These are phyloP conservation scores for Amanita subjunquillea DNA, from an alignment of 768 basidiomycete species.

Conservation along the genomic window DNA sequence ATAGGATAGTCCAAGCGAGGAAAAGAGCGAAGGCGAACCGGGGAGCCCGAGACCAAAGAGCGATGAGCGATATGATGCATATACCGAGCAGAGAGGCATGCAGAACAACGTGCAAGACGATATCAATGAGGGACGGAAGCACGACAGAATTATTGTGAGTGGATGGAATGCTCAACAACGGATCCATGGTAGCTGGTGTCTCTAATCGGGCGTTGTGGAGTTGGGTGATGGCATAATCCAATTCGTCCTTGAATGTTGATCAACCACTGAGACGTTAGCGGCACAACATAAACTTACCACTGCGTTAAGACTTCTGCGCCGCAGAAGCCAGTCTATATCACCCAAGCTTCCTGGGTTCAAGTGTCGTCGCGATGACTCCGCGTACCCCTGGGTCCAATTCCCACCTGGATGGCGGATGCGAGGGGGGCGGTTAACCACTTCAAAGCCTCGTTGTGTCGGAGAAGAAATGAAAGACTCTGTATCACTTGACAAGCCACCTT, in stretches of 20 bases:
- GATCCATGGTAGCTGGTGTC: slow-evolving; percentile 44
- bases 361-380: slow-evolving; percentile 6
- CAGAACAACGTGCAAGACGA: slow-evolving; percentile 21
- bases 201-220: slow-evolving; percentile 35
- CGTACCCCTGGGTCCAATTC: slow-evolving; percentile 16
- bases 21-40: slow-evolving; percentile 52
- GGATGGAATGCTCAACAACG: slow-evolving; percentile 1
- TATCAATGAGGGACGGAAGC: background rate
- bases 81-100: slow-evolving; percentile 52
- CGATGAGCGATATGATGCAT: slow-evolving; percentile 43
- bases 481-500: slow-evolving; percentile 35
- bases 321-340: slow-evolving; percentile 72
- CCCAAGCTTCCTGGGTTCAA: slow-evolving; percentile 43
- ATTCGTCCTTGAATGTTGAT: slow-evolving; percentile 45
- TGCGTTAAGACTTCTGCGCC: slow-evolving; percentile 59
- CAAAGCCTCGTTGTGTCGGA: slow-evolving; percentile 31
- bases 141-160: slow-evolving; percentile 14
- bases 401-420: slow-evolving; percentile 23
- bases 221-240: slow-evolving; percentile 60
- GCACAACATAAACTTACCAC: slow-evolving; percentile 38
- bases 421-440: slow-evolving; percentile 40
- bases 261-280: slow-evolving; percentile 1
- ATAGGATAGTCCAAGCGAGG: slow-evolving; percentile 47
- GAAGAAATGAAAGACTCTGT: slow-evolving; percentile 35
- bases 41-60: slow-evolving; percentile 48